Percentiles rank a stretch among this genome's conserved stretches.
phyloP scores from a whole-genome alignment of 345 rosid species.

The Pistacia integerrima region DNA sequence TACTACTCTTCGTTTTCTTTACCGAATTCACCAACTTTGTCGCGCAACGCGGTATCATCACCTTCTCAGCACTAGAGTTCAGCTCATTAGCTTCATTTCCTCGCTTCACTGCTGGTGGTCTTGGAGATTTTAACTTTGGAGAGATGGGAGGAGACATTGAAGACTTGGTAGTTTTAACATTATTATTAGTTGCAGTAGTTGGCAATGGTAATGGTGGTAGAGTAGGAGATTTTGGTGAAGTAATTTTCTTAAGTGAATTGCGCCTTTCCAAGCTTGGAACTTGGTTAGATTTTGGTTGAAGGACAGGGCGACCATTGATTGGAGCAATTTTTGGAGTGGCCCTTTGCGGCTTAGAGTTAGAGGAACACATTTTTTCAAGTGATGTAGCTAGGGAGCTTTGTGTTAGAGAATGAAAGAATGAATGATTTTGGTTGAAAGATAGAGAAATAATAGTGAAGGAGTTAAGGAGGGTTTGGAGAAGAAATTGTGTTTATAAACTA shows the following conservation, averaged over 20 bases:
- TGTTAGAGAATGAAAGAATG: too few species aligned
- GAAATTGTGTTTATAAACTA: conserved; percentile 28
- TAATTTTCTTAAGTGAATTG: conserved; percentile 45
- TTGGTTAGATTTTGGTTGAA: conserved; percentile 68
- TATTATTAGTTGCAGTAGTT: conserved; percentile 7
- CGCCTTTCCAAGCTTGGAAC: conserved; percentile 44
- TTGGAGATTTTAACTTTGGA: conserved; percentile 47
- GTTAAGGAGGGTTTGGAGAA: conserved; percentile 11
- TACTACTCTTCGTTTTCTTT: conserved; percentile 20
- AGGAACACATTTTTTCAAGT: conserved; percentile 52
- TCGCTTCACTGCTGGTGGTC: conserved; percentile 33
- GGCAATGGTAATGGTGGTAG: conserved; percentile 21
- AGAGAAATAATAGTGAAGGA: neutral
- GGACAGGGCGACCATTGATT: conserved; percentile 64
- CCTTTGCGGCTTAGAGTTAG: conserved; percentile 39
- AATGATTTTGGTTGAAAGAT: neutral
- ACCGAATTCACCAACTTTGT: conserved; percentile 24
- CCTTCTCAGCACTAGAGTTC: conserved; percentile 38
- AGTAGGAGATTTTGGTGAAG: conserved; percentile 36
- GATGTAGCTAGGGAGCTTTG: conserved; percentile 8
- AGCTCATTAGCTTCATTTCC: conserved; percentile 25
- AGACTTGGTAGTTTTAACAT: conserved; percentile 18
- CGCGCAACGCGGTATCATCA: conserved; percentile 13
- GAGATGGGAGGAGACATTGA: conserved; percentile 58
- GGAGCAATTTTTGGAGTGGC: conserved; percentile 28